Base-by-base conservation (phyloP, 768 basidiomycete genomes). In the Tylopilus sp. region DNA sequence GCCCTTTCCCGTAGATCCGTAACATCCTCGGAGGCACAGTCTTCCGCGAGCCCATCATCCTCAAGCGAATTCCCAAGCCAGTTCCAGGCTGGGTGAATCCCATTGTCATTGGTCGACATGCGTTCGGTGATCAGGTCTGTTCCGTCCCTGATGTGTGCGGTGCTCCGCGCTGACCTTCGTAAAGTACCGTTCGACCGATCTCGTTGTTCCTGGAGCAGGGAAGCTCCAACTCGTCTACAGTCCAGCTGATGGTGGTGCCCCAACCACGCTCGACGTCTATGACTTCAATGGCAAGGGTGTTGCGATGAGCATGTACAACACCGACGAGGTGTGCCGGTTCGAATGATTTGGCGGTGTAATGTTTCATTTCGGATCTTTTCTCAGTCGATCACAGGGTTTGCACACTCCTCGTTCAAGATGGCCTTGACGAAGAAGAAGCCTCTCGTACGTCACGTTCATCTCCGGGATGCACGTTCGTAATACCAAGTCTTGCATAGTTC, bases 371-470 rank as follows among this genome's bases (percentile, higher is more conserved):
- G 40, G n/a, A 24, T 30, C 36, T 25, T 30, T 36, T 2, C 54
- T 14, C 56, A 92, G 87, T 94, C 90, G 2, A 98, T 99, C 63
- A 78, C 76, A 17, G 96, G 96, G 21, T 99, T 99, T 67, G 96
- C 97, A 1, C 96, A 99, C 74, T 83, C 95, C 6, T 94, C 91
- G 19, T 98, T 99, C 81, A 98, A 98, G 77, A 96, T 98, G 92
- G 96, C 85, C 13, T 63, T 90, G 51, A 63, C 77, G 3, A 89
- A 91, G 78, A 86, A 85, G 69, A 83, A 89, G 80, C 81, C 85
- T 37, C 69, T 91, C 63, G 85, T 86, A 59, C n/a, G 77, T 64
- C 19, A 26, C 38, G 12, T 51, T 52, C 50, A 57, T 59, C 22
- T 55, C 48, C 46, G 43, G 52, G 46, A 16, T 12, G 17, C 40